Evolutionary conservation across 139 green algal genomes (phyloP).

Genomic region (Micromonas commoda): DNA sequence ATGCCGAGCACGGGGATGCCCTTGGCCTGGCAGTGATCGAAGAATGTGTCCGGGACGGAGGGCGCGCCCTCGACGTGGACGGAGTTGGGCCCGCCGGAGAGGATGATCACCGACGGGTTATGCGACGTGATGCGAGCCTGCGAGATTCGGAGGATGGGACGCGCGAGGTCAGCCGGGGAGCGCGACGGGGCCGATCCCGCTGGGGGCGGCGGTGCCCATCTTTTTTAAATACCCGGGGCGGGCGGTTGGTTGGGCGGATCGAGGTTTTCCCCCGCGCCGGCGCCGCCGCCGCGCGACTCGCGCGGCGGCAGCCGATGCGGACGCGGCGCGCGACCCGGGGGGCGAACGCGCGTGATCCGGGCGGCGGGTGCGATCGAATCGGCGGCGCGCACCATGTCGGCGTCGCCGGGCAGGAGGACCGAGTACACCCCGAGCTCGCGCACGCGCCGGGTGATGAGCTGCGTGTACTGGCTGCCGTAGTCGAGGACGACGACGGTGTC

Average conservation of each 20-base stretch:
- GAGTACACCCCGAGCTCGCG: constrained; percentile 86
- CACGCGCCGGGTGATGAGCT: constrained; percentile 89
- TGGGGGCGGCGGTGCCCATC: too few relatives aligned
- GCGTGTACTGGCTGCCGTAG: constrained; percentile 94
- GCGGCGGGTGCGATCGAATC: too few relatives aligned
- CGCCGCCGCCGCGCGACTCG: too few relatives aligned
- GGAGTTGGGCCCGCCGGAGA: constrained; percentile 91
- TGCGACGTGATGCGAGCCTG: constrained; percentile 74
- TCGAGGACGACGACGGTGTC: constrained; percentile 63
- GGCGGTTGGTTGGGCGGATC: too few relatives aligned
- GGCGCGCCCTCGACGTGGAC: constrained; percentile 86
- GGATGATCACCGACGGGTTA: constrained; percentile 76
- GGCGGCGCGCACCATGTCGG: constrained; percentile 12
- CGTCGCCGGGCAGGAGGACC: constrained; percentile 83
- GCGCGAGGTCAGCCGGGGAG: background rate
- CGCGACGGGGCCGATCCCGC: too few relatives aligned
- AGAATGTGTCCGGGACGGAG: constrained; percentile 75
- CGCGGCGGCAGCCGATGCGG: too few relatives aligned
- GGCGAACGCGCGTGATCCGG: too few relatives aligned
- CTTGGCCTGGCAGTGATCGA: constrained; percentile 54
- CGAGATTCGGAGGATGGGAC: background rate
- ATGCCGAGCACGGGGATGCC: constrained; percentile 88
- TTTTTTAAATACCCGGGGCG: too few relatives aligned
- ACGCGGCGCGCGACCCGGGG: too few relatives aligned
- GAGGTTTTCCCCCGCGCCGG: too few relatives aligned